Conservation (phyloP, 768 basidiomycete genomes). For the Suillus bovinus region DNA sequence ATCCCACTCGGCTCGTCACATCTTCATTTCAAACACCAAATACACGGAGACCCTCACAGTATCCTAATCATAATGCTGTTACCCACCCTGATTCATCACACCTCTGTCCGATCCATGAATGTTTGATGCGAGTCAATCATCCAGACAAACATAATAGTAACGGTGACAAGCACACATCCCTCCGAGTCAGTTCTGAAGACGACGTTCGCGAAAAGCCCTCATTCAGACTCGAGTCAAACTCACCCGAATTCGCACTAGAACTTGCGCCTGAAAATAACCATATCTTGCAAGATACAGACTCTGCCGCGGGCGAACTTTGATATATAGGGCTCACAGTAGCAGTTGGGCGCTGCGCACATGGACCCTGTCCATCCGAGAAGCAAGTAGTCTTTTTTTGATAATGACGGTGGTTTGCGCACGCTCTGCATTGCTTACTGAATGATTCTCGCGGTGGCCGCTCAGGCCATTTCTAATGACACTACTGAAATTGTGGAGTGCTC, state of each 20-base stretch:
- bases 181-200: constrained; percentile 74
- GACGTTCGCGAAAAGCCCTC: constrained; percentile 65
- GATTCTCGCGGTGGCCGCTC: constrained; percentile 78
- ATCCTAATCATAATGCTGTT: no score
- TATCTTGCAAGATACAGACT: constrained; percentile 72
- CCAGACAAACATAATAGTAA: neutral
- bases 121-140: neutral
- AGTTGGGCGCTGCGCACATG: constrained; percentile 58
- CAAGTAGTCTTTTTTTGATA: constrained; percentile 88
- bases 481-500: constrained; percentile 91
- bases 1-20: neutral
- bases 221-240: constrained; percentile 87
- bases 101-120: neutral
- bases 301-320: constrained; percentile 48
- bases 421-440: constrained; percentile 82
- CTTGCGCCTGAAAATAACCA: constrained; percentile 81
- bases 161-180: constrained; percentile 18
- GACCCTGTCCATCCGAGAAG: constrained; percentile 68
- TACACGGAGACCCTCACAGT: neutral
- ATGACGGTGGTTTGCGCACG: constrained; percentile 87
- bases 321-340: constrained; percentile 70
- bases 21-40: neutral
- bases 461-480: constrained; percentile 70
- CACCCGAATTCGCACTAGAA: constrained; percentile 79
- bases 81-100: neutral